Evolutionary conservation across 768 basidiomycete species (phyloP), one percentile per base, ranked within the genome.

Genomic region (Cystofilobasidium capitatum): DNA sequence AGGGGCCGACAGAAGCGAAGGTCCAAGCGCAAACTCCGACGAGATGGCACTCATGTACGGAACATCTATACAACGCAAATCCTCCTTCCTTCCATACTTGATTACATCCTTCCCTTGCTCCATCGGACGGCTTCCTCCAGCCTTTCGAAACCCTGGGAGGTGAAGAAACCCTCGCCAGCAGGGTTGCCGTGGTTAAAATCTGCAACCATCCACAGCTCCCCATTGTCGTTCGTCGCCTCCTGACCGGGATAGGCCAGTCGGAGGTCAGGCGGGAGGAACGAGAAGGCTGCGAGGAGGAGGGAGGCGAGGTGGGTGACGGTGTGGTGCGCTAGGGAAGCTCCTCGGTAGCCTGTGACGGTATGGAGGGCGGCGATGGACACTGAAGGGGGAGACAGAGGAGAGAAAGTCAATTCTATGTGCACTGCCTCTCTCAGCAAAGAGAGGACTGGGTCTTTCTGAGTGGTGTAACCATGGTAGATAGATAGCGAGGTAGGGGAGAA

Each of bases 121-220:
- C 64, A 65, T 3, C 64, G 33, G 13, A 65, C 64, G 29, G n/a
- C 64, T 39, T 65, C 64, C 39, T 58, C 64, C 24, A 65, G 35
- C 42, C 39, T n/a, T 17, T 65, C 64, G 24, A 47, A 65, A 2
- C 55, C 40, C 37, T 65, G 51, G 6, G 29, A 10, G 6, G n/a
- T 31, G 54, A 65, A 65, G 51, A 65, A 65, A 3, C 37, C 40
- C 40, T 57, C 29, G 24, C 64, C 64, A 16, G 17, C 26, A 9
- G 64, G 39, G 39, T 65, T 58, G 29, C 54, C 54, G n/a, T 57
- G 37, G 51, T 65, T 31, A 51, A 51, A 65, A 39, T 65, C 64
- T 3, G 64, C 64, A 13, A 40, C 64, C 14, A 65, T 40, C 64
- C 64, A 65, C 4, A 36, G 37, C 12, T 29, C 35, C 12, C 37